Evolutionary conservation across 2,329 filamentous ascomycete genomes (phyloP).

Genomic region (Ploettnerulaceae sp.): DNA sequence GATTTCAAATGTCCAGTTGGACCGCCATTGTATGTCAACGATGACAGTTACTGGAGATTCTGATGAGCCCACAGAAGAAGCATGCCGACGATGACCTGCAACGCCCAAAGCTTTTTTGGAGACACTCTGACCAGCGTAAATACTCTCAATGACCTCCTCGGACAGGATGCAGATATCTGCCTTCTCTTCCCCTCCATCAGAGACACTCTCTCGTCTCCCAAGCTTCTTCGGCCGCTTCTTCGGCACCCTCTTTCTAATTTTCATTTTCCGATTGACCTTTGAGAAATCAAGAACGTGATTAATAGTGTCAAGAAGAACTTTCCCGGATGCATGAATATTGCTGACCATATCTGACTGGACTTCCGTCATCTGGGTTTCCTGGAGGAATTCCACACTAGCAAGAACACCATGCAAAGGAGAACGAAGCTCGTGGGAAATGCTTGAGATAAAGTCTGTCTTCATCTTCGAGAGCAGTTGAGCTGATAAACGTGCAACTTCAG

Average conservation of each 20-base stretch:
- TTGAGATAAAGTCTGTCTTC: slow-evolving; percentile 51
- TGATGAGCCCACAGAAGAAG: slow-evolving; percentile 13
- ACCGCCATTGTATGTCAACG: slow-evolving; percentile 45
- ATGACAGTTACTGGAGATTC: slow-evolving; percentile 40
- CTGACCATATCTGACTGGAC: slow-evolving; percentile 44
- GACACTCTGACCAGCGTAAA: slow-evolving; percentile 29
- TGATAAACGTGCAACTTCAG: slow-evolving; percentile 48
- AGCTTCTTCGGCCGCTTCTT: slow-evolving; percentile 16
- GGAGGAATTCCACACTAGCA: slow-evolving; percentile 47
- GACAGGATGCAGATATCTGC: slow-evolving; percentile 29
- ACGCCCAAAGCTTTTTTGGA: slow-evolving; percentile 25
- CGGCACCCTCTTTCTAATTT: slow-evolving; percentile 22
- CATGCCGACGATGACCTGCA: slow-evolving; percentile 18
- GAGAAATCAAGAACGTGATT: slow-evolving; percentile 51
- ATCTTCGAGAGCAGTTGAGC: slow-evolving; percentile 35
- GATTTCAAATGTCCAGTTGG: slow-evolving; percentile 49
- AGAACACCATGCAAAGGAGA: slow-evolving; percentile 58
- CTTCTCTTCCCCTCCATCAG: slow-evolving; percentile 21
- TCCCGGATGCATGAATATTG: slow-evolving; percentile 47
- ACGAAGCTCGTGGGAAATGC: slow-evolving; percentile 56
- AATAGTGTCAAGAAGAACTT: slow-evolving; percentile 49
- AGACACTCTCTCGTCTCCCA: slow-evolving; percentile 13
- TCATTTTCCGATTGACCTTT: slow-evolving; percentile 44
- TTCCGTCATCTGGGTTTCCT: slow-evolving; percentile 45
- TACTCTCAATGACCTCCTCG: slow-evolving; percentile 33